These are phyloP conservation scores for Noccaea bulbosa DNA, from an alignment of 345 rosid species.

Conservation along the genomic window DNA sequence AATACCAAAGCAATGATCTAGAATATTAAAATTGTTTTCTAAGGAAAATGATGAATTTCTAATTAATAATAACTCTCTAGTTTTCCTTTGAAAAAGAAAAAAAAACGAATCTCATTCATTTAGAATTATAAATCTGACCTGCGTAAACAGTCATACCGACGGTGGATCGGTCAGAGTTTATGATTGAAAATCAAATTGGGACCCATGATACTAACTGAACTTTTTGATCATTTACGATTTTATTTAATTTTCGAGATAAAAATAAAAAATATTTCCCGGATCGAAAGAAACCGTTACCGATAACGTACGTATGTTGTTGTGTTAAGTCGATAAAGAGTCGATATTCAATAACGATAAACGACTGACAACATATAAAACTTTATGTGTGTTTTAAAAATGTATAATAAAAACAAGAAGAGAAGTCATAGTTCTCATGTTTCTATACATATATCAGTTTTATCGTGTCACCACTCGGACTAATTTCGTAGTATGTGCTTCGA, in stretches of 20 bases:
- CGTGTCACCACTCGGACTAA: neutral
- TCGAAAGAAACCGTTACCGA: neutral
- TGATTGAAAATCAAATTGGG: slow-evolving; percentile 22
- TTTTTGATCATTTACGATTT: neutral
- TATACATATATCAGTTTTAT: too few species aligned
- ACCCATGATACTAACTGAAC: slow-evolving; percentile 19
- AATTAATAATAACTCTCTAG: slow-evolving; percentile 13
- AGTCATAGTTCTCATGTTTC: too few species aligned
- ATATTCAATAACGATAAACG: neutral
- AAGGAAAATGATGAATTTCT: slow-evolving; percentile 37
- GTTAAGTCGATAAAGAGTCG: neutral
- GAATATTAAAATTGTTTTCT: slow-evolving; percentile 38
- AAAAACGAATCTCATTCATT: neutral
- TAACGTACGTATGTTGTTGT: neutral
- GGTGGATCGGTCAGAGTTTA: slow-evolving; percentile 41
- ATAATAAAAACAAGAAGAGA: too few species aligned
- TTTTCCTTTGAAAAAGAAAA: neutral
- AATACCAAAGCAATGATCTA: slow-evolving; percentile 34
- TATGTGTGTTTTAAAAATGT: neutral
- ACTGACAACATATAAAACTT: neutral
- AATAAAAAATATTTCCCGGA: neutral
- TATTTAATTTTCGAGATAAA: neutral
- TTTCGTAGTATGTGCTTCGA: neutral
- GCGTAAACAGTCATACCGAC: neutral
- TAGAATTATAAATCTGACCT: neutral